These are phyloP conservation scores for Ascobolus immersus DNA, from an alignment of 495 filamentous ascomycete species.

Conservation along the genomic window DNA sequence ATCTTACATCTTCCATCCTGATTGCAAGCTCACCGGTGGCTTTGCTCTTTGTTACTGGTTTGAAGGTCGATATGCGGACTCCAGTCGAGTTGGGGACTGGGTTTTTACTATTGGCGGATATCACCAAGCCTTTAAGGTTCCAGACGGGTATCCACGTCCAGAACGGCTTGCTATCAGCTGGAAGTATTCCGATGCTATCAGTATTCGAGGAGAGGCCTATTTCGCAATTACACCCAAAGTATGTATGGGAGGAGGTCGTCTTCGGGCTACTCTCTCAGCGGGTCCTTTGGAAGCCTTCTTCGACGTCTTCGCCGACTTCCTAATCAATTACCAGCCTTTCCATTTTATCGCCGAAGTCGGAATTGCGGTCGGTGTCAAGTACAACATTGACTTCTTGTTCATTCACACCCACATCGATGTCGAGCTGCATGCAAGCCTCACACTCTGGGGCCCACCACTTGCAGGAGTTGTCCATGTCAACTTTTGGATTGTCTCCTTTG, in stretches of 20 bases:
- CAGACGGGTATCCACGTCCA: slow-evolving; percentile 21
- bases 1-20: slow-evolving; percentile 20
- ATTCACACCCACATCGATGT: slow-evolving; percentile 16
- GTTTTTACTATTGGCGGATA: slow-evolving; percentile 30
- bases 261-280: slow-evolving; percentile 13
- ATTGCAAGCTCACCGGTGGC: slow-evolving; percentile 25
- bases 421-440: slow-evolving; percentile 18
- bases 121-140: slow-evolving; percentile 19
- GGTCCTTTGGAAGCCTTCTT: slow-evolving; percentile 21
- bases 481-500: slow-evolving; percentile 22
- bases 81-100: slow-evolving; percentile 19
- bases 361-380: slow-evolving; percentile 19
- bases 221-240: slow-evolving; percentile 28
- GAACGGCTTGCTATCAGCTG: slow-evolving; percentile 22
- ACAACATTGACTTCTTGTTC: slow-evolving; percentile 19
- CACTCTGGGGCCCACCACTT: slow-evolving; percentile 20
- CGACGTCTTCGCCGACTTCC: slow-evolving; percentile 22
- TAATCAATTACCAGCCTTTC: slow-evolving; percentile 29
- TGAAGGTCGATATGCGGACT: slow-evolving; percentile 7
- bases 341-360: slow-evolving; percentile 19
- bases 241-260: slow-evolving; percentile 23
- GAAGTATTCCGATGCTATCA: slow-evolving; percentile 14
- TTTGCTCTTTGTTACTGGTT: slow-evolving; percentile 27
- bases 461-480: slow-evolving; percentile 20
- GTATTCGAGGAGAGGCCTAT: slow-evolving; percentile 22